Conservation (phyloP, 371 early-diverging fungal species). For the Lichtheimia ornata region DNA sequence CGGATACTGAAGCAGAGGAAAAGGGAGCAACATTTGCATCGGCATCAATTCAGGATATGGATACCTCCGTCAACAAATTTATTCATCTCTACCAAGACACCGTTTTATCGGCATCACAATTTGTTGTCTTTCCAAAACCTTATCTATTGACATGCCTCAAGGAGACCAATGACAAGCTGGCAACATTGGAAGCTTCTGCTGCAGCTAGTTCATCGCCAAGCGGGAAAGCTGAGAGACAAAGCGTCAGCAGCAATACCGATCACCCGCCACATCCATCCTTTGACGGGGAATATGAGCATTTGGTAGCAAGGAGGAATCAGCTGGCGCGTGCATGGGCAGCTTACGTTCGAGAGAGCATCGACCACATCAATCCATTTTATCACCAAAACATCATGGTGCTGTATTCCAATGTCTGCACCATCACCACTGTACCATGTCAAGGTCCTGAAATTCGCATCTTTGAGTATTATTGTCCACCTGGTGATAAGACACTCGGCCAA, state of each 20-base stretch:
- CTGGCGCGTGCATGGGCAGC: conserved; percentile 59
- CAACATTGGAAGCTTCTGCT: conserved; percentile 21
- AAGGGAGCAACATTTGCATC: not conserved
- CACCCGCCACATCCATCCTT: not conserved
- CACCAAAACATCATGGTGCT: conserved; percentile 79
- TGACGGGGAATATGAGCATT: conserved; percentile 46
- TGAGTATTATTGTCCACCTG: conserved; percentile 76
- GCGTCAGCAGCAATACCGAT: not conserved
- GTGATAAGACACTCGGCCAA: conserved; percentile 88
- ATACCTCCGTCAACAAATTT: conserved; percentile 21
- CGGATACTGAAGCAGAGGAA: not conserved
- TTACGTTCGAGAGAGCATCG: conserved; percentile 59
- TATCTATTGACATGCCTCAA: conserved; percentile 73
- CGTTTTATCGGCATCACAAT: conserved; percentile 85
- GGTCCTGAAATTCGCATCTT: conserved; percentile 80
- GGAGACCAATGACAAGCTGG: conserved; percentile 59
- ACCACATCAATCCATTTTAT: conserved; percentile 65
- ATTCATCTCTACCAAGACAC: conserved; percentile 62
- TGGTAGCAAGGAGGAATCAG: conserved; percentile 52
- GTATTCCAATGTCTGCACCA: conserved; percentile 70
- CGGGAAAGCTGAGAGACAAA: conserved; percentile 6
- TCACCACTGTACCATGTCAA: conserved; percentile 73
- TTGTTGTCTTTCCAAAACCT: conserved; percentile 83
- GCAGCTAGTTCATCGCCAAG: conserved; percentile 30
- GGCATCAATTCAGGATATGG: not conserved